phyloP scores from a whole-genome alignment of 805 yeast genomes.

The Blastobotrys parvus region DNA sequence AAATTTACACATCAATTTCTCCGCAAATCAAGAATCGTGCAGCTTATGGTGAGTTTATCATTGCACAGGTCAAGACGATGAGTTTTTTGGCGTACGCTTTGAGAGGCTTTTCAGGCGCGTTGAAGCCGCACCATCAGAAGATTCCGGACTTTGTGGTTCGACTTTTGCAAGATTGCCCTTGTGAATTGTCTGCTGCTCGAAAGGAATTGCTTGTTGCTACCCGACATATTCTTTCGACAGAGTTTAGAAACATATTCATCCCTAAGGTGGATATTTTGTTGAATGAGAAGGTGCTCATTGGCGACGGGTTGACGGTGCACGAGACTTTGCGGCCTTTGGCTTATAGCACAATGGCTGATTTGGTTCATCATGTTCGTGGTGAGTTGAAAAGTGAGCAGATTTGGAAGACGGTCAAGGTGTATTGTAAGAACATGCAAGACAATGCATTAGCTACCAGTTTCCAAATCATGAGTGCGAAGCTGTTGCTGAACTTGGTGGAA shows the following conservation, averaged over 20 bases:
- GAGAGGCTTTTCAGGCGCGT: slow-evolving; percentile 67
- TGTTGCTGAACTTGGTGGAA: slow-evolving; percentile 80
- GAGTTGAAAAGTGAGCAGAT: slow-evolving; percentile 77
- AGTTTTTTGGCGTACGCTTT: slow-evolving; percentile 90
- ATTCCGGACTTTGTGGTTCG: slow-evolving; percentile 86
- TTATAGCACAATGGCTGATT: slow-evolving; percentile 90
- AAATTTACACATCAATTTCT: slow-evolving; percentile 60
- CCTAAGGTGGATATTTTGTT: slow-evolving; percentile 80
- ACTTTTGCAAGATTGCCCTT: slow-evolving; percentile 88
- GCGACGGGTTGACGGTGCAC: slow-evolving; percentile 85
- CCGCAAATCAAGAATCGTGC: slow-evolving; percentile 67
- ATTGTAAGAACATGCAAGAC: slow-evolving; percentile 74
- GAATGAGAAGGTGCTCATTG: slow-evolving; percentile 80
- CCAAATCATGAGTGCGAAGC: slow-evolving; percentile 93
- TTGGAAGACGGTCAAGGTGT: slow-evolving; percentile 77
- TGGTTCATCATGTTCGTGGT: slow-evolving; percentile 82
- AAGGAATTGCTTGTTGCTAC: slow-evolving; percentile 91
- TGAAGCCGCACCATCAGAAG: slow-evolving; percentile 45
- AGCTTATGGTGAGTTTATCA: slow-evolving; percentile 78
- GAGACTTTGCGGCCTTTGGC: slow-evolving; percentile 91
- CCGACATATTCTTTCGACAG: slow-evolving; percentile 88
- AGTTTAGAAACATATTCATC: slow-evolving; percentile 70
- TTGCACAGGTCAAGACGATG: slow-evolving; percentile 94
- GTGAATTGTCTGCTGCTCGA: slow-evolving; percentile 83
- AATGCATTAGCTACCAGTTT: slow-evolving; percentile 76